These are phyloP conservation scores for Aschersonia sp. DNA, from an alignment of 2,329 filamentous ascomycete genomes.

Conservation along the genomic window DNA sequence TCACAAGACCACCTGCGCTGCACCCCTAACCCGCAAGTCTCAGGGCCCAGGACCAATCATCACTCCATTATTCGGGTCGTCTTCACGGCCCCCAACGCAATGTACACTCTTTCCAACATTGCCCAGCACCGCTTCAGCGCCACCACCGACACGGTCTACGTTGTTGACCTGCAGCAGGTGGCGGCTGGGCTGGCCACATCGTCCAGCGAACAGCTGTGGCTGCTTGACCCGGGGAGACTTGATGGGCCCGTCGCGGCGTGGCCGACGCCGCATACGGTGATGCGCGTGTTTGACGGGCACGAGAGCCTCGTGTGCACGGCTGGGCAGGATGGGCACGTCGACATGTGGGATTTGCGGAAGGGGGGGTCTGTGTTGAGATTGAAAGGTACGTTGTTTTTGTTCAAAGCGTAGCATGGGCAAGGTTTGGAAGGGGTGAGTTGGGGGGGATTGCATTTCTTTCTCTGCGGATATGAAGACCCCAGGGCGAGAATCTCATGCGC, in stretches of 20 bases:
- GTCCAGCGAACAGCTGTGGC: slow-evolving; percentile 54
- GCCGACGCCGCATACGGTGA: slow-evolving; percentile 42
- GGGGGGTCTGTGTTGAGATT: slow-evolving; percentile 25
- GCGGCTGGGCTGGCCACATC: slow-evolving; percentile 46
- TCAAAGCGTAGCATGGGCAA: too few species aligned
- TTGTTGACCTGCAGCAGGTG: slow-evolving; percentile 45
- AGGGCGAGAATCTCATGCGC: too few species aligned
- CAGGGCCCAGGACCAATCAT: too few species aligned
- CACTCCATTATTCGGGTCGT: too few species aligned
- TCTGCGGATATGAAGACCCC: too few species aligned
- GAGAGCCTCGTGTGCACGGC: slow-evolving; percentile 49
- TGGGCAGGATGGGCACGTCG: slow-evolving; percentile 56
- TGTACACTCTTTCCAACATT: slow-evolving; percentile 19
- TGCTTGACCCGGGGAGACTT: slow-evolving; percentile 47
- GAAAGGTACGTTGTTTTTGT: slow-evolving; percentile 23
- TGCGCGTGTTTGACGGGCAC: slow-evolving; percentile 38
- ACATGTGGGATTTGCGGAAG: slow-evolving; percentile 49
- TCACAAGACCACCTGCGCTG: too few species aligned
- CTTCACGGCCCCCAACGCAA: too few species aligned
- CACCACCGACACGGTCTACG: slow-evolving; percentile 13
- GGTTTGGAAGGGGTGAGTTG: too few species aligned
- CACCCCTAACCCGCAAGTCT: too few species aligned
- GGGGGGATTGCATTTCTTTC: too few species aligned
- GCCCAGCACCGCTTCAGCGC: slow-evolving; percentile 16
- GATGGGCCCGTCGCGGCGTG: slow-evolving; percentile 33